Conservation (phyloP, 345 rosid species). For the Trapa incisa region DNA sequence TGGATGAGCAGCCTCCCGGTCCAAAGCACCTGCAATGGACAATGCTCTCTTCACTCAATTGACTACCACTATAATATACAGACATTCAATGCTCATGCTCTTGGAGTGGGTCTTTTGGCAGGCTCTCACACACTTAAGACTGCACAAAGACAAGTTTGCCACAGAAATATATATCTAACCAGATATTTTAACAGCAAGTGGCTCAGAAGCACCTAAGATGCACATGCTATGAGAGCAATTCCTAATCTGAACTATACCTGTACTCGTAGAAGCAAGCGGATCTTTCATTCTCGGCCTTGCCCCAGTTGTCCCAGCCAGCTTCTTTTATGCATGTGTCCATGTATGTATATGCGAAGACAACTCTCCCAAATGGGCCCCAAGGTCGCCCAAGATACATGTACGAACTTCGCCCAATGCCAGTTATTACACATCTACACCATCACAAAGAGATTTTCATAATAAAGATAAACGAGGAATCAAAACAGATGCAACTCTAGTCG, state of each 20-base stretch:
- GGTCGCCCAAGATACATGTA: constrained; percentile 76
- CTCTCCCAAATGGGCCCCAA: constrained; percentile 96
- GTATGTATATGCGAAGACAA: constrained; percentile 63
- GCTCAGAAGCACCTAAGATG: not conserved
- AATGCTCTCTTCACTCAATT: not conserved
- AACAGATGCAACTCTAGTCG: not conserved
- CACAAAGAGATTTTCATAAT: not conserved
- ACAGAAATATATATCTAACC: not conserved
- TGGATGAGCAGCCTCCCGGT: constrained; percentile 62
- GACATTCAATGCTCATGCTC: not conserved
- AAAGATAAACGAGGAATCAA: not conserved
- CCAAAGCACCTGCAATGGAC: constrained; percentile 59
- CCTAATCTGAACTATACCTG: constrained; percentile 27
- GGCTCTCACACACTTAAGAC: not conserved
- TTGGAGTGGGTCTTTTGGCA: not conserved
- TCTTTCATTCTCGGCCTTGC: constrained; percentile 81
- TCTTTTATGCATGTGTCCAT: constrained; percentile 68
- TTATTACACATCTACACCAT: constrained; percentile 69
- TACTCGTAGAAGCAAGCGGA: constrained; percentile 92
- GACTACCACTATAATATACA: not conserved
- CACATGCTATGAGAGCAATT: not conserved
- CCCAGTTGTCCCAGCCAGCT: constrained; percentile 89
- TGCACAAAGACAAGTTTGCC: not conserved
- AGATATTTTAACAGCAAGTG: not conserved
- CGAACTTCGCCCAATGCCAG: constrained; percentile 63